These are phyloP conservation scores for Populus hybrid DNA, from an alignment of 441 rosid species.

Conservation along the genomic window DNA sequence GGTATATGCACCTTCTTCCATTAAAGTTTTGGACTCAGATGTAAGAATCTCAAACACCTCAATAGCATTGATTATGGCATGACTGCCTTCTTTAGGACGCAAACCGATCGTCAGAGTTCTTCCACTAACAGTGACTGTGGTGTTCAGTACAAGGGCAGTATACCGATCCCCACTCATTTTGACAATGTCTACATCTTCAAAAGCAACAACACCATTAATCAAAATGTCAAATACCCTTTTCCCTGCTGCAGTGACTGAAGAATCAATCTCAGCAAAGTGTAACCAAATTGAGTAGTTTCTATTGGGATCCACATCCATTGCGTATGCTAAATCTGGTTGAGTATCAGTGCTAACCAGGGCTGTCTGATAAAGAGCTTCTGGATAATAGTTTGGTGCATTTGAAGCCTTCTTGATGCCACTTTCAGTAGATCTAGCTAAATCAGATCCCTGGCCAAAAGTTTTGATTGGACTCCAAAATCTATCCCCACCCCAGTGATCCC, in stretches of 20 bases:
- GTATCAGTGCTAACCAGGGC: constrained; percentile 69
- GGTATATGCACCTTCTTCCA: constrained; percentile 75
- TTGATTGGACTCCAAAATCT: constrained; percentile 75
- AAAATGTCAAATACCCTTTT: constrained; percentile 79
- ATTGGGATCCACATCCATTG: constrained; percentile 87
- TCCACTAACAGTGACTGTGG: constrained; percentile 73
- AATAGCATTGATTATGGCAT: constrained; percentile 80
- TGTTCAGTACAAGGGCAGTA: constrained; percentile 78
- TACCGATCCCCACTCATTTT: constrained; percentile 64
- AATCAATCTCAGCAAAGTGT: constrained; percentile 95
- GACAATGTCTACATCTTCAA: constrained; percentile 58
- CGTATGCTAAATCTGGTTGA: constrained; percentile 64
- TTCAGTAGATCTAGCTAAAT: constrained; percentile 60
- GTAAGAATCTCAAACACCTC: constrained; percentile 76
- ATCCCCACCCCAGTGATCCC: constrained; percentile 95
- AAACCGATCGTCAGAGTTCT: constrained; percentile 71
- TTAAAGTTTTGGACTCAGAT: constrained; percentile 66
- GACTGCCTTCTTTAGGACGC: constrained; percentile 59
- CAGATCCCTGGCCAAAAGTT: constrained; percentile 58
- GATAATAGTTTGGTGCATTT: constrained; percentile 77
- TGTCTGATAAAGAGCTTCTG: constrained; percentile 77
- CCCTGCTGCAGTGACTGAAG: constrained; percentile 52
- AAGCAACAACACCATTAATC: constrained; percentile 57
- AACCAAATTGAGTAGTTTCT: constrained; percentile 89
- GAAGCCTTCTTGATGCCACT: constrained; percentile 60